Conservation (phyloP, 371 early-diverging fungal species). For the Actinomucor elegans region DNA sequence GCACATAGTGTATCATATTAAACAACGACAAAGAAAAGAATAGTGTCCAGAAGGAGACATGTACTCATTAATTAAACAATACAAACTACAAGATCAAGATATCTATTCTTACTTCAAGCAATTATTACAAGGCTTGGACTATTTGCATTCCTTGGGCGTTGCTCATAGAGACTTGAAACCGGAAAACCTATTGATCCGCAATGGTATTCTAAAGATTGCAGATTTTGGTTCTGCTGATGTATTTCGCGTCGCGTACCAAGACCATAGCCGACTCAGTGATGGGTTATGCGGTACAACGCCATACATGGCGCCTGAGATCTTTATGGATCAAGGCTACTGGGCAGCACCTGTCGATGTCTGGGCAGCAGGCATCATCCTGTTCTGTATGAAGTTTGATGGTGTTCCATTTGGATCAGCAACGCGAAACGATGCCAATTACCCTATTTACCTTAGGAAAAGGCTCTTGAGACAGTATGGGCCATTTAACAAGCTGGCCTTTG, state of each 20-base stretch:
- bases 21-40: no score
- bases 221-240: constrained; percentile 95
- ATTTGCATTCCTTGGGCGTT: constrained; percentile 70
- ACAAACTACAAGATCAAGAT: constrained; percentile 23
- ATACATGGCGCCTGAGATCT: constrained; percentile 86
- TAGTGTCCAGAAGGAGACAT: constrained; percentile 47
- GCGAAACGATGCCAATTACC: constrained; percentile 64
- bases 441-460: constrained; percentile 54
- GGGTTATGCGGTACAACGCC: constrained; percentile 84
- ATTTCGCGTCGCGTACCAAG: constrained; percentile 81
- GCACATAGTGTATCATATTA: neutral
- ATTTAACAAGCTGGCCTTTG: constrained; percentile 56
- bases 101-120: constrained; percentile 54
- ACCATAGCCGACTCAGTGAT: constrained; percentile 58
- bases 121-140: constrained; percentile 66
- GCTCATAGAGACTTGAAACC: constrained; percentile 82
- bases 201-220: constrained; percentile 65
- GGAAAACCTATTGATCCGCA: constrained; percentile 55
- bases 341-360: constrained; percentile 79
- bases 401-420: constrained; percentile 60
- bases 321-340: constrained; percentile 59
- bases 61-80: constrained; percentile 28
- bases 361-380: constrained; percentile 80
- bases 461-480: constrained; percentile 50
- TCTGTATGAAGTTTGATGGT: constrained; percentile 74